phyloP scores from a whole-genome alignment of 345 rosid species.

The Euclidium syriacum region DNA sequence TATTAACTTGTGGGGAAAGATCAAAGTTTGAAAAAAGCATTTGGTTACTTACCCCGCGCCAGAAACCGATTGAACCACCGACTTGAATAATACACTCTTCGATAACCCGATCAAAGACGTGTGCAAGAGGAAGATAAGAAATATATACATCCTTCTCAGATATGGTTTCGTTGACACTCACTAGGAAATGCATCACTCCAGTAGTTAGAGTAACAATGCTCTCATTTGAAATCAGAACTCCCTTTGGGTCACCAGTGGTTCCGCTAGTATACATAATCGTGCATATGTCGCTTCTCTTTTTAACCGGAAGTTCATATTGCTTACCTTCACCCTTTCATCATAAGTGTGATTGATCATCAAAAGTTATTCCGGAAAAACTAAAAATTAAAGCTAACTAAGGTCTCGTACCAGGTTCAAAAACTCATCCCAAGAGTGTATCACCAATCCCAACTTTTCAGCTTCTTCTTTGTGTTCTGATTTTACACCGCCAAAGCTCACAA shows the following conservation, averaged over 20 bases:
- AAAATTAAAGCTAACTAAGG: background rate
- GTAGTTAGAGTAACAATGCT: conserved; percentile 70
- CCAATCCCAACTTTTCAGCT: conserved; percentile 52
- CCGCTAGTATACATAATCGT: conserved; percentile 99
- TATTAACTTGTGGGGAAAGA: background rate
- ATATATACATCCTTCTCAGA: conserved; percentile 60
- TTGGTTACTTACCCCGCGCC: conserved; percentile 89
- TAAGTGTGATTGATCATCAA: background rate
- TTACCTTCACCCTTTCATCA: conserved; percentile 56
- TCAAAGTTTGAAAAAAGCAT: background rate
- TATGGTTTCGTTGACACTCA: conserved; percentile 48
- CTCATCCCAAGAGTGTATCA: conserved; percentile 68
- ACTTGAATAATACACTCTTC: conserved; percentile 73
- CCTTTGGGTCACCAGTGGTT: conserved; percentile 98
- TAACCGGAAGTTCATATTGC: conserved; percentile 66
- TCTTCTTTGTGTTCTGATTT: conserved; percentile 52
- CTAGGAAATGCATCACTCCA: conserved; percentile 61
- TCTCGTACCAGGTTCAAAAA: conserved; percentile 57
- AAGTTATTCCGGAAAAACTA: background rate
- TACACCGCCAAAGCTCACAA: conserved; percentile 77
- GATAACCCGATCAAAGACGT: conserved; percentile 86
- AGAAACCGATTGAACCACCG: conserved; percentile 88
- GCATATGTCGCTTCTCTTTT: conserved; percentile 69
- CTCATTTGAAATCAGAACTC: conserved; percentile 86
- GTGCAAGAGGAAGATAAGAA: conserved; percentile 97